A percentile compares a stretch with the other conserved stretches of the same genome.
These are phyloP conservation scores for Calonectria ilicicola DNA, from an alignment of 2,329 filamentous ascomycete genomes.

Conservation along the genomic window DNA sequence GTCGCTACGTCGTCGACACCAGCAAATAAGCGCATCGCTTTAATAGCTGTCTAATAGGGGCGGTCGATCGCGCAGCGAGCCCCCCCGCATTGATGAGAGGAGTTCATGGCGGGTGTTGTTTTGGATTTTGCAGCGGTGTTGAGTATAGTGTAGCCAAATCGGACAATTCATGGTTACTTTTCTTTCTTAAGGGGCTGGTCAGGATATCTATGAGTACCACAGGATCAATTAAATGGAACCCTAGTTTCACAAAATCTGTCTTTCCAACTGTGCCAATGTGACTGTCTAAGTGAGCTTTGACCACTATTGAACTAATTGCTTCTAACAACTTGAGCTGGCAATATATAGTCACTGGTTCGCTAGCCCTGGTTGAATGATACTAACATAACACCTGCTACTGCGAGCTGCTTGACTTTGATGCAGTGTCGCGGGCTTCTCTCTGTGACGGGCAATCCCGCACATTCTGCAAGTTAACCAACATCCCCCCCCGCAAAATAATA, in stretches of 20 bases:
- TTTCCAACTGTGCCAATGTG: neutral
- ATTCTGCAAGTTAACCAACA: neutral
- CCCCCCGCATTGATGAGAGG: constrained; percentile 36
- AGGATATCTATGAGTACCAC: constrained; percentile 41
- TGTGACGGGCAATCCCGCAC: neutral
- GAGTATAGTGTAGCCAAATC: constrained; percentile 34
- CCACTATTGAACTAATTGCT: neutral
- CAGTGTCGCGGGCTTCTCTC: no score
- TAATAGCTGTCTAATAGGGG: constrained; percentile 21
- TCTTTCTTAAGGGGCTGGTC: constrained; percentile 34
- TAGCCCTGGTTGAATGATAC: no score
- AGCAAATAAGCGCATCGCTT: constrained; percentile 62
- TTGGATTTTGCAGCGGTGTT: constrained; percentile 41
- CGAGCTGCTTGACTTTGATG: no score
- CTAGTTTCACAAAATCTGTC: constrained; percentile 21
- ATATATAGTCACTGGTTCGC: no score
- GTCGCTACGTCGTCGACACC: constrained; percentile 83
- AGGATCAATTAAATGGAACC: constrained; percentile 39
- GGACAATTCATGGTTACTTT: constrained; percentile 32
- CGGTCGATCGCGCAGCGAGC: constrained; percentile 36
- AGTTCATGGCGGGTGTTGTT: constrained; percentile 42
- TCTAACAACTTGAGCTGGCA: no score
- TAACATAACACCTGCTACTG: no score
- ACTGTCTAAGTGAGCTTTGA: neutral
- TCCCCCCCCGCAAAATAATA: no score